A percentile compares a stretch with the other conserved stretches of the same genome.
Conservation (phyloP, 805 yeast species). For the Starmerella sirachaensis region DNA sequence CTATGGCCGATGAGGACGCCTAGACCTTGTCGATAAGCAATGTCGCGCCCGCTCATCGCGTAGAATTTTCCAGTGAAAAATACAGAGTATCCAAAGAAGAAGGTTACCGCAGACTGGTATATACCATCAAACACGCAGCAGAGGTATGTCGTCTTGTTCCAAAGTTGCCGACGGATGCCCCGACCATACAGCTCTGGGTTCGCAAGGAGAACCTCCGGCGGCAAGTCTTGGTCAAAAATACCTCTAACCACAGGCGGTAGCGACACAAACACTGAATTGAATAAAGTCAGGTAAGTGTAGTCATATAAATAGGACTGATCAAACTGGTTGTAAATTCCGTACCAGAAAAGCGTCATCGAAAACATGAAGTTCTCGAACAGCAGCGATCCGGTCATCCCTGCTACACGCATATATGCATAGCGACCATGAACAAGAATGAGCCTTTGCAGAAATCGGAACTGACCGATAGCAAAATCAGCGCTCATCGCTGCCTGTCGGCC, state of each 20-base stretch:
- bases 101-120: slow-evolving; percentile 59
- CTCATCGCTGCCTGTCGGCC: slow-evolving; percentile 84
- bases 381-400: slow-evolving; percentile 69
- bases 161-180: slow-evolving; percentile 53
- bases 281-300: slow-evolving; percentile 65
- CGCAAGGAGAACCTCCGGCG: slow-evolving; percentile 48
- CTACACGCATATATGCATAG: slow-evolving; percentile 64
- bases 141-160: slow-evolving; percentile 49
- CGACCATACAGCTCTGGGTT: slow-evolving; percentile 60
- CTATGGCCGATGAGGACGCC: slow-evolving; percentile 53
- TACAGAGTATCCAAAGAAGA: slow-evolving; percentile 53
- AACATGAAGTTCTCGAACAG: slow-evolving; percentile 67
- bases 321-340: slow-evolving; percentile 51
- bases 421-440: slow-evolving; percentile 69
- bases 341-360: slow-evolving; percentile 68
- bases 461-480: slow-evolving; percentile 73
- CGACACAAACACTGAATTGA: slow-evolving; percentile 71
- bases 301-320: slow-evolving; percentile 71
- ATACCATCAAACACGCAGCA: slow-evolving; percentile 57
- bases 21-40: slow-evolving; percentile 60
- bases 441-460: slow-evolving; percentile 55
- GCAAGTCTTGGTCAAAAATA: slow-evolving; percentile 63
- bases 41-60: slow-evolving; percentile 36
- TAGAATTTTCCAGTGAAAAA: slow-evolving; percentile 38
- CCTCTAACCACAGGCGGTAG: slow-evolving; percentile 66